Evolutionary conservation across 2,329 filamentous ascomycete genomes (phyloP).

Genomic region (Microascus cirrosus): DNA sequence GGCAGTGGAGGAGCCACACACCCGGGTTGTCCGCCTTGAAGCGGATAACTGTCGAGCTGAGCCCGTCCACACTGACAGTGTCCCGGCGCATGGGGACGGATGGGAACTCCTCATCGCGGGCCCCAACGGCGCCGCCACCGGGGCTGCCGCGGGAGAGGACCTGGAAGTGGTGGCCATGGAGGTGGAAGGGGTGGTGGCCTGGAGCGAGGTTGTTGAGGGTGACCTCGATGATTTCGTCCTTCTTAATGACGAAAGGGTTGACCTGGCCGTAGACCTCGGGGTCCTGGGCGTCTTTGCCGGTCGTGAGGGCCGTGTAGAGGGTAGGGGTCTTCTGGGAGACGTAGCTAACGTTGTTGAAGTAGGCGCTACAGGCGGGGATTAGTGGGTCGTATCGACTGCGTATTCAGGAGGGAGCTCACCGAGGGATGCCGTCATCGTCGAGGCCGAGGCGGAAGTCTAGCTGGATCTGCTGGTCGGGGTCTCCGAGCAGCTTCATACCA

Average conservation of each 20-base stretch:
- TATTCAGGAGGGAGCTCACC: constrained; percentile 21
- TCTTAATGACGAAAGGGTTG: constrained; percentile 24
- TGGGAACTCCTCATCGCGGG: constrained; percentile 17
- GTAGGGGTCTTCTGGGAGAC: constrained; percentile 55
- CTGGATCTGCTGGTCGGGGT: constrained; percentile 43
- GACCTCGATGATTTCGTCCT: constrained; percentile 26
- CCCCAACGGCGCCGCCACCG: constrained; percentile 18
- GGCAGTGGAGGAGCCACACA: constrained; percentile 35
- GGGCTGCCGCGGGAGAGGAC: constrained; percentile 21
- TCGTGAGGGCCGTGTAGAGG: constrained; percentile 55
- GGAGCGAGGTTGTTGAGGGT: constrained; percentile 39
- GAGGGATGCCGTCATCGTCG: constrained; percentile 49
- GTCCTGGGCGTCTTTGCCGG: constrained; percentile 30
- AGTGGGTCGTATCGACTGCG: too few species aligned
- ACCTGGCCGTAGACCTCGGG: constrained; percentile 28
- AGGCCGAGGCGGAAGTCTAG: constrained; percentile 47
- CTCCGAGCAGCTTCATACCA: constrained; percentile 40
- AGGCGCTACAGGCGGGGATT: constrained; percentile 21
- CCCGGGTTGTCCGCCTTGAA: constrained; percentile 32
- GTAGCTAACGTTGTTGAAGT: constrained; percentile 56
- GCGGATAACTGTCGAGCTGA: constrained; percentile 35
- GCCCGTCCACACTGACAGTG: constrained; percentile 32
- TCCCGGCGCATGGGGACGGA: constrained; percentile 34
- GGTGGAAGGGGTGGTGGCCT: constrained; percentile 38
- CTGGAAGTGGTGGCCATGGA: constrained; percentile 46